These are phyloP conservation scores for Monosporascus sp. DNA, from an alignment of 2,329 filamentous ascomycete species.

Conservation along the genomic window DNA sequence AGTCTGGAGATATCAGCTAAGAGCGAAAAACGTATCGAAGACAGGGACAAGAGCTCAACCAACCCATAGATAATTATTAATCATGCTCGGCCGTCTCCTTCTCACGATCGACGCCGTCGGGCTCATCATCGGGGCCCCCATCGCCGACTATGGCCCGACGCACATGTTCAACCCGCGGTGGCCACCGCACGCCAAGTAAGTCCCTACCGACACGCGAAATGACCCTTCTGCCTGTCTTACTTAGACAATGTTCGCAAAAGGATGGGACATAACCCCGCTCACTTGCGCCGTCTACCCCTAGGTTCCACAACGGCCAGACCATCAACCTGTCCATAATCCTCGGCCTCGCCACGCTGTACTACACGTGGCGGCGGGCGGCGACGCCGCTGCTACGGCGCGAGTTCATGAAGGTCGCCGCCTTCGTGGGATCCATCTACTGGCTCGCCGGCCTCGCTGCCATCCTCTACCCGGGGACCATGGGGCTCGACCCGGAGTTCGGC, in stretches of 20 bases:
- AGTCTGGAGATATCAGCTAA: neutral
- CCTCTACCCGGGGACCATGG: constrained; percentile 33
- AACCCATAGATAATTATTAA: neutral
- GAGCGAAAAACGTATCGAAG: neutral
- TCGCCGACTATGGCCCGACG: constrained; percentile 35
- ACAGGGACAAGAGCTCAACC: neutral
- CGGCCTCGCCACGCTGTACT: constrained; percentile 34
- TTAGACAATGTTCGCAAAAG: neutral
- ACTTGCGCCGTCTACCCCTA: constrained; percentile 1
- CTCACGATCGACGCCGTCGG: constrained; percentile 34
- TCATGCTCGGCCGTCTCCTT: constrained; percentile 33
- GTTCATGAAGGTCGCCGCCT: constrained; percentile 27
- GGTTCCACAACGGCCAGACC: constrained; percentile 38
- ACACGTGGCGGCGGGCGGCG: constrained; percentile 29
- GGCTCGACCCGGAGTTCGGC: constrained; percentile 39
- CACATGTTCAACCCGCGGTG: constrained; percentile 40
- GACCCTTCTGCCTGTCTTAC: neutral
- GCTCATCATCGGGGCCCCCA: constrained; percentile 32
- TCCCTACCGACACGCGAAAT: neutral
- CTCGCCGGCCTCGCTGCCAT: constrained; percentile 31
- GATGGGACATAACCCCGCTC: constrained; percentile 1
- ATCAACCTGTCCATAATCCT: constrained; percentile 35
- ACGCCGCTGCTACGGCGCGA: constrained; percentile 22
- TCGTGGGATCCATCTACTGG: constrained; percentile 38
- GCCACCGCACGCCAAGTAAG: constrained; percentile 41